Base-by-base conservation (phyloP, 2,329 filamentous ascomycete genomes). In the Ophiostoma populinum region DNA sequence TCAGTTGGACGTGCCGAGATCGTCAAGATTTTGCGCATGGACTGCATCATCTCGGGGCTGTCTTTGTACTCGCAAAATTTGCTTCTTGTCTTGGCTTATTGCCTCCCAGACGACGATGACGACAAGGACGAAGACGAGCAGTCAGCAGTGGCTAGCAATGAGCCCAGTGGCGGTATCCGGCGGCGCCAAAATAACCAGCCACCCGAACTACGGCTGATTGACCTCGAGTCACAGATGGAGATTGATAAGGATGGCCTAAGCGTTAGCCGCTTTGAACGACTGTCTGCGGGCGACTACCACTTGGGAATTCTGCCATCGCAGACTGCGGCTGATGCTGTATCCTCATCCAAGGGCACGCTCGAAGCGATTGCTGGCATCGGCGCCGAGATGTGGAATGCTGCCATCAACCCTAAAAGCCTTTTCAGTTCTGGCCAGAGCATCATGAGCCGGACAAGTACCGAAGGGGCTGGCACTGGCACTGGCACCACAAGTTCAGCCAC, bases 31-130 rank as follows among this genome's bases (percentile, higher is more conserved):
- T 92, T 95, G 57, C 80, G 85, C 50, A 92, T 90, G 57, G 90
- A 98, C 61, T 95, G 90, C 63, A 85, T 93, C 54, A 83, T 98
- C 62, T 93, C 90, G 52, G 90, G 90, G 49, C 79, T 98, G 56
- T 92, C 87, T 44, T 67, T 98, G 57, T 95, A 94, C 73, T 93
- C 85, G 52, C 82, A 83, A 52, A 90, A 73, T 51, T 66, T 93
- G 46, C 67, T 98, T 55, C 70, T 93, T 48, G 79, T 95, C 49
- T 77, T 98, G 58, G 86, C 86, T 51, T 94, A 92, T 57, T 75
- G 85, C 49, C 76, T 76, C 41, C 71, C 76, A 24, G 80, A 79
- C n/a, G 68, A 75, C 11, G 67, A 75, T 8, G 56, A 65, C 7
- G 57, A 59, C 2, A 52, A 55, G 4, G 53, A 56, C 2, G 52